Evolutionary conservation across 805 yeast genomes (phyloP), one percentile per base, ranked within the genome.

Genomic region (Candida tammaniensis): DNA sequence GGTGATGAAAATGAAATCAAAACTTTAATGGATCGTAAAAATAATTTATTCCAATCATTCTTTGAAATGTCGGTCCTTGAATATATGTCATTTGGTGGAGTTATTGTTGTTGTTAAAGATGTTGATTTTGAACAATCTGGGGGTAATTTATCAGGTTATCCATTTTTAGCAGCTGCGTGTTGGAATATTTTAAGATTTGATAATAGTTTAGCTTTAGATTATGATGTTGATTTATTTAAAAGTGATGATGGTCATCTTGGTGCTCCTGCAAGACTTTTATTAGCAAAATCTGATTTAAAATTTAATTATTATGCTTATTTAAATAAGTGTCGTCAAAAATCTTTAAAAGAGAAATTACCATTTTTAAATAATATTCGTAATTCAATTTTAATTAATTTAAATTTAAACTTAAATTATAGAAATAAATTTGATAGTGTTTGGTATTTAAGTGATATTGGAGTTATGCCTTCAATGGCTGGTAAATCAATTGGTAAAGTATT

Each of bases 401-500:
- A 56, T 32, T 43, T 51, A 25, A 42, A 39, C 22, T 35, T 42
- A 18, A 58, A 60, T 32, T 56, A 51, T 30, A 56, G 54, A 17
- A 36, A 39, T 19, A 59, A 64, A 31, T 57, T 55, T 32, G 54
- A 55, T 28, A 51, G 60, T 27, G 55, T 75, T 33, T 78, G 82
- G 82, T 78, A 78, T 50, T 60, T 78, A 42, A 65, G 72, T 29
- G 82, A 78, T 50, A 62, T 78, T 34, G 82, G 82, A 26, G 75
- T 78, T 16, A 59, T 73, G 27, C 79, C 80, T 6, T 52, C 66
- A 25, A 78, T 78, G 58, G 61, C 78, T 49, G 82, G 83, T 34
- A 73, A 72, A 47, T 81, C 82, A 15, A 63, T 74, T 44, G 79
- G 80, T 22, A 64, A 75, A 49, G 57, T 65, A 39, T 58, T 78